Conservation (phyloP, 2,329 filamentous ascomycete species). For the Epicoccum nigrum region DNA sequence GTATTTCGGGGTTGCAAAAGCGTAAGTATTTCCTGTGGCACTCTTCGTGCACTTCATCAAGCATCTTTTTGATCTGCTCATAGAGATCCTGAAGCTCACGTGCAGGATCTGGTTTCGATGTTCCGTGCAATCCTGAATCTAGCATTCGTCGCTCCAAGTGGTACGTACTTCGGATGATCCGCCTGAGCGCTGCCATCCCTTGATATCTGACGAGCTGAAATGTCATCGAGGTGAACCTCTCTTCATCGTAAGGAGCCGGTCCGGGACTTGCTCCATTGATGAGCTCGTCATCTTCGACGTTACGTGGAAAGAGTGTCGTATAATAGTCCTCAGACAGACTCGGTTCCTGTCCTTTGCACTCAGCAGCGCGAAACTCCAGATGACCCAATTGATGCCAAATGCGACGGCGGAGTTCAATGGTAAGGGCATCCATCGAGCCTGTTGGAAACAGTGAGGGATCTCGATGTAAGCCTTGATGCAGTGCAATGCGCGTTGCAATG, state of each 20-base stretch:
- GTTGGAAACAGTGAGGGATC: slow-evolving; percentile 46
- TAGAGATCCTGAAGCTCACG: slow-evolving; percentile 43
- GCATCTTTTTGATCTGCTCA: slow-evolving; percentile 45
- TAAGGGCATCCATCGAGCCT: slow-evolving; percentile 46
- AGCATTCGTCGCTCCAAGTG: slow-evolving; percentile 45
- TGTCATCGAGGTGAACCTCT: slow-evolving; percentile 43
- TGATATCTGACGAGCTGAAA: slow-evolving; percentile 46
- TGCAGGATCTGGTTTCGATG: slow-evolving; percentile 42
- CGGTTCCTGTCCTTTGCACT: slow-evolving; percentile 49
- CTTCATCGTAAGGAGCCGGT: slow-evolving; percentile 38
- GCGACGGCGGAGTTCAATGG: slow-evolving; percentile 46
- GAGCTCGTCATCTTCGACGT: slow-evolving; percentile 49
- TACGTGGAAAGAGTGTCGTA: slow-evolving; percentile 46
- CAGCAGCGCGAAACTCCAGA: slow-evolving; percentile 47
- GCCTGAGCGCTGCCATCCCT: slow-evolving; percentile 43
- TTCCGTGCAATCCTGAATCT: slow-evolving; percentile 42
- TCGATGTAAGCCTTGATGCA: slow-evolving; percentile 47
- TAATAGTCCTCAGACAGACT: slow-evolving; percentile 47
- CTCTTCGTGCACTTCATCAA: slow-evolving; percentile 44
- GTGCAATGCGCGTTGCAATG: slow-evolving; percentile 44
- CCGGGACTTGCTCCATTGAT: slow-evolving; percentile 44
- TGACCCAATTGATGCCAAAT: slow-evolving; percentile 49
- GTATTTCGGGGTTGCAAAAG: slow-evolving; percentile 39
- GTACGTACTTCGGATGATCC: slow-evolving; percentile 47
- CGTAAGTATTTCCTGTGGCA: slow-evolving; percentile 41